phyloP scores from a whole-genome alignment of 2,329 filamentous ascomycete genomes.

The Curvularia sp. region DNA sequence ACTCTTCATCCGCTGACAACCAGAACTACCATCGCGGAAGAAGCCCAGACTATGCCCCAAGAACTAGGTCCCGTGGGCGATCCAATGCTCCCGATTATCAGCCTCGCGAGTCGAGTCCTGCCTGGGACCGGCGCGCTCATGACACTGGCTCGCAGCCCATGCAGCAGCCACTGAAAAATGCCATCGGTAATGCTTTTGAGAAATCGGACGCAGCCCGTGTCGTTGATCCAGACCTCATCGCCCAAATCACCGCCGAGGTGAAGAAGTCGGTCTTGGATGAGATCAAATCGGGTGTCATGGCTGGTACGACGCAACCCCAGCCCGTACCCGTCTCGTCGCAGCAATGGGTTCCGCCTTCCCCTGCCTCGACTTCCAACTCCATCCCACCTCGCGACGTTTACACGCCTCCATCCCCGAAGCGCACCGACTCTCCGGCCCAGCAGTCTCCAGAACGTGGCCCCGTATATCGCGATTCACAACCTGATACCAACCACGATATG shows the following conservation, averaged over 20 bases:
- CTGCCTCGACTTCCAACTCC: slow-evolving; percentile 56
- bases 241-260: slow-evolving; percentile 67
- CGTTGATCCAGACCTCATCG: slow-evolving; percentile 66
- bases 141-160: slow-evolving; percentile 44
- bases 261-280: slow-evolving; percentile 53
- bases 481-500: slow-evolving; percentile 38
- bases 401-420: slow-evolving; percentile 62
- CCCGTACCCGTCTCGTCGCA: slow-evolving; percentile 47
- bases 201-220: slow-evolving; percentile 57
- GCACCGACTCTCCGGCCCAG: slow-evolving; percentile 40
- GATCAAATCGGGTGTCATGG: slow-evolving; percentile 55
- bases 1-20: slow-evolving; percentile 30
- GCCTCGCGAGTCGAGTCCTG: slow-evolving; percentile 17
- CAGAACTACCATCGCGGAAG: slow-evolving; percentile 37
- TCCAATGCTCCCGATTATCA: slow-evolving; percentile 43
- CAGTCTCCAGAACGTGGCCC: slow-evolving; percentile 49
- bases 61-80: slow-evolving; percentile 35
- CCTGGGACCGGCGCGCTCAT: slow-evolving; percentile 15
- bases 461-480: slow-evolving; percentile 38
- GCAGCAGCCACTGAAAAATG: slow-evolving; percentile 61
- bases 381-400: slow-evolving; percentile 58
- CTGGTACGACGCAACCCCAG: slow-evolving; percentile 38
- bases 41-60: slow-evolving; percentile 33
- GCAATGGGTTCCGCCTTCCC: slow-evolving; percentile 49
- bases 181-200: slow-evolving; percentile 63